Base-by-base conservation (phyloP, 1,284 basidiomycete species). In the Ceratobasidium sp. region DNA sequence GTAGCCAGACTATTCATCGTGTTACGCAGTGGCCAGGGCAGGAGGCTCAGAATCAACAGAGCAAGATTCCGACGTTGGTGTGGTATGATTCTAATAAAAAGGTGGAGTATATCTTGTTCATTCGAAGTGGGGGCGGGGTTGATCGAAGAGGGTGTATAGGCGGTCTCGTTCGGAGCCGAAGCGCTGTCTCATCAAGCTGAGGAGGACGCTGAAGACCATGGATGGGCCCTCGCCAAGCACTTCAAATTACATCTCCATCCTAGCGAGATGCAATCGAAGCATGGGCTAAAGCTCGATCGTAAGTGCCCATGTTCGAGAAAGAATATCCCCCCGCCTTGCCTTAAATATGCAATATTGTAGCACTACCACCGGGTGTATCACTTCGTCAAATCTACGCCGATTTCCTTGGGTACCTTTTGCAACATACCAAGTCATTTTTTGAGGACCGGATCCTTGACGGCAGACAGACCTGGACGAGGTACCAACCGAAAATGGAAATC, bases 221-320 rank as follows among this genome's bases (percentile, higher is more conserved):
- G 65, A 19, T 76, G 75, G 75, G 22, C 48, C 19, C 73, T 76
- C 17, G 75, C 75, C 22, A 74, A 67, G 22, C 36, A 74, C 51
- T 76, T 76, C 56, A 76, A 76, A 22, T 29, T 76, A 11, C 71
- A 76, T 48, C 45, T 77, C 0, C 76, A 77, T 33, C 76, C 76
- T 7, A 45, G 54, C 2, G 66, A 66, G 9, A 66, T 77, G 74
- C 64, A 63, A 48, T 19, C 67, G 1, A 56, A 69, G 22, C 57
- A 67, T 44, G 24, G 69, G 3, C 36, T 67, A 17, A 47, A 48
- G 33, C 48, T 73, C 11, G 71, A 74, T 48, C 36, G 59, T 73
- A 48, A 64, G 72, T 60, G 1, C 59, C 67, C 9, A 77, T 75
- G 6, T 54, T 75, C 22, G 75, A 77, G 44, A 74, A 53, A 14